Evolutionary conservation across 2,329 filamentous ascomycete species (phyloP).

Genomic region (Aureobasidium mangrovei): DNA sequence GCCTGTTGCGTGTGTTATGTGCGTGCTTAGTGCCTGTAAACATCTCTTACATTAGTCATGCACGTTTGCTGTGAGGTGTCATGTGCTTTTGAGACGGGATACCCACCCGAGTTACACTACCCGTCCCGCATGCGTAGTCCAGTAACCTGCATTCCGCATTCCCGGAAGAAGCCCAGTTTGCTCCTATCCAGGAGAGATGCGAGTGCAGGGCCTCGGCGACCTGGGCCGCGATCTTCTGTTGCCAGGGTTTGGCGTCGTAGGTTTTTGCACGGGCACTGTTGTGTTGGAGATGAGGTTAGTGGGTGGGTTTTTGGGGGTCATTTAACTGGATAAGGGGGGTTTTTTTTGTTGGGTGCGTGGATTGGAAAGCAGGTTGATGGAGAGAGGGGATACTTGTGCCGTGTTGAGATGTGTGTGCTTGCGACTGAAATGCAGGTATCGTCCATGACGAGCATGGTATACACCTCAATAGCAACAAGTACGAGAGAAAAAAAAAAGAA

Average conservation of each 20-base stretch:
- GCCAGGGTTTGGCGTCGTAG: conserved; percentile 27
- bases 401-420: not conserved
- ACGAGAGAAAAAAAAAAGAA: not conserved
- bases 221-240: conserved; percentile 24
- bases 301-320: not conserved
- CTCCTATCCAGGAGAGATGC: conserved; percentile 24
- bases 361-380: not conserved
- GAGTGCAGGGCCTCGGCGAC: conserved; percentile 22
- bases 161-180: conserved; percentile 18
- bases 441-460: not conserved
- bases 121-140: conserved; percentile 29
- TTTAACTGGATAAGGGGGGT: not conserved
- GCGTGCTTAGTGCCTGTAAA: conserved; percentile 21
- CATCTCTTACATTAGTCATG: not conserved
- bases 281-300: not conserved
- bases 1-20: conserved; percentile 24
- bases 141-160: conserved; percentile 19
- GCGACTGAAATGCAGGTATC: not conserved
- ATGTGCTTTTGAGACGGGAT: not conserved
- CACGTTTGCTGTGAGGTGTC: not conserved
- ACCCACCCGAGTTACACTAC: conserved; percentile 22
- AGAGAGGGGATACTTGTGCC: not conserved
- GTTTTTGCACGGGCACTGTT: conserved; percentile 24
- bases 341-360: not conserved
- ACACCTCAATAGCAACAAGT: no score